A percentile compares a stretch with the other conserved stretches of the same genome.
phyloP scores from a whole-genome alignment of 2,329 filamentous ascomycete species.

The Cladobotryum mycophilum region DNA sequence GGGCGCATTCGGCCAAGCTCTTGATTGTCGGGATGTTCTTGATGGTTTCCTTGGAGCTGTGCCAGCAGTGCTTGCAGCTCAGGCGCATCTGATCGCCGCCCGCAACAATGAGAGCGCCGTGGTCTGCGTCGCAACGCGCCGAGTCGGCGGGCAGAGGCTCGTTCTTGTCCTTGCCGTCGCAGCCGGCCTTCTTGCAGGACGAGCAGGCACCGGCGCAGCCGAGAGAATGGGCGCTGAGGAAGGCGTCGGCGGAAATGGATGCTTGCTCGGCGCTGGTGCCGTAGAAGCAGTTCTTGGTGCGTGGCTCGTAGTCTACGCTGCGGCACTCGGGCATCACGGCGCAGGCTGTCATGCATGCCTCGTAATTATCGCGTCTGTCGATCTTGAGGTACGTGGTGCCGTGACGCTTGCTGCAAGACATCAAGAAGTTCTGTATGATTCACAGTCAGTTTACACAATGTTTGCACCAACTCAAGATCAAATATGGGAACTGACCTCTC shows the following conservation, averaged over 20 bases:
- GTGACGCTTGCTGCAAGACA: constrained; percentile 13
- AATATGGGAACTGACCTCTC: constrained; percentile 9
- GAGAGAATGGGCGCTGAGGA: constrained; percentile 13
- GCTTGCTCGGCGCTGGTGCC: constrained; percentile 10
- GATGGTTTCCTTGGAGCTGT: neutral
- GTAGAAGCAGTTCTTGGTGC: constrained; percentile 13
- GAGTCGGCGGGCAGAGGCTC: neutral
- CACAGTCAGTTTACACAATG: neutral
- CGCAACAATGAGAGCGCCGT: neutral
- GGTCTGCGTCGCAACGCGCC: neutral
- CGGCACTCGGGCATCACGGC: constrained; percentile 13
- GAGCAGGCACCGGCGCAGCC: constrained; percentile 8
- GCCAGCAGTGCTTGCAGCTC: constrained; percentile 7
- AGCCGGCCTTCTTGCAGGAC: constrained; percentile 10
- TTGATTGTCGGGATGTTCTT: neutral
- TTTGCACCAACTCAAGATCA: too few relatives aligned
- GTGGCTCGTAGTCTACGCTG: constrained; percentile 14
- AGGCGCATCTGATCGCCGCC: constrained; percentile 5
- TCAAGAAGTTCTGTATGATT: constrained; percentile 10
- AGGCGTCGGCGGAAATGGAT: constrained; percentile 13
- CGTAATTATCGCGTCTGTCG: constrained; percentile 4
- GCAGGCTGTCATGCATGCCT: constrained; percentile 11
- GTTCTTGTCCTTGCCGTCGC: constrained; percentile 2
- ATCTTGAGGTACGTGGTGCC: constrained; percentile 12
- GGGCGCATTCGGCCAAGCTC: constrained; percentile 10